Evolutionary conservation across 495 filamentous ascomycete genomes (phyloP).

Genomic region (Saxophila tyrrhenica): DNA sequence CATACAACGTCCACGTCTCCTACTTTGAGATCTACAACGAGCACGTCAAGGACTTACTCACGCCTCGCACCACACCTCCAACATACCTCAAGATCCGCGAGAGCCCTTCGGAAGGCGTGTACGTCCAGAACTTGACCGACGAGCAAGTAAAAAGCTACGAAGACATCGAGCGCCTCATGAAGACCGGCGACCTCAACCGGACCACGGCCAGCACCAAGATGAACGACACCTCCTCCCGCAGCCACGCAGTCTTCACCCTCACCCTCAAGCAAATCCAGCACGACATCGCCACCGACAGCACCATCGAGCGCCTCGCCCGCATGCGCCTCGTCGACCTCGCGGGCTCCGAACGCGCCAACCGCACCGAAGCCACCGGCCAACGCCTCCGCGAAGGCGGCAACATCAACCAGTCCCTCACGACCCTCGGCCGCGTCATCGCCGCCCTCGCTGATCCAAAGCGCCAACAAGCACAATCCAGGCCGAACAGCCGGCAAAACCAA

Average conservation of each 20-base stretch:
- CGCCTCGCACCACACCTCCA: constrained; percentile 61
- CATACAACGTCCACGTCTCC: constrained; percentile 90
- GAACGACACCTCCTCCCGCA: constrained; percentile 94
- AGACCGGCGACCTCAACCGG: constrained; percentile 71
- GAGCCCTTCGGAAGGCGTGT: constrained; percentile 89
- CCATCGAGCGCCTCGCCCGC: constrained; percentile 82
- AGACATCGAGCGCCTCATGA: constrained; percentile 86
- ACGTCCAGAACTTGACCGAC: constrained; percentile 92
- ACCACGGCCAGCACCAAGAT: constrained; percentile 97
- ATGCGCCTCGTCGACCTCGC: constrained; percentile 95
- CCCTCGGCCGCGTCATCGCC: constrained; percentile 91
- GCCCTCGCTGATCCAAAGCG: constrained; percentile 67
- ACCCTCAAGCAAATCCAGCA: constrained; percentile 95
- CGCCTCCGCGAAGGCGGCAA: constrained; percentile 89
- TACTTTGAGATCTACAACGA: constrained; percentile 99
- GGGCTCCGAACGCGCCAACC: constrained; percentile 87
- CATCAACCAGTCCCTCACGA: constrained; percentile 97
- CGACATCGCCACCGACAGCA: constrained; percentile 87
- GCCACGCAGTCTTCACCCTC: constrained; percentile 95
- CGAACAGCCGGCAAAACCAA: constrained; percentile 10
- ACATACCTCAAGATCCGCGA: constrained; percentile 97
- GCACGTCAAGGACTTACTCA: constrained; percentile 89
- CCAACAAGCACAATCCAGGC: constrained; percentile 5
- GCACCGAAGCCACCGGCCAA: constrained; percentile 85
- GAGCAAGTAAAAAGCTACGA: constrained; percentile 66